Conservation (phyloP, 441 rosid species). For the Erysimum pusillum region DNA sequence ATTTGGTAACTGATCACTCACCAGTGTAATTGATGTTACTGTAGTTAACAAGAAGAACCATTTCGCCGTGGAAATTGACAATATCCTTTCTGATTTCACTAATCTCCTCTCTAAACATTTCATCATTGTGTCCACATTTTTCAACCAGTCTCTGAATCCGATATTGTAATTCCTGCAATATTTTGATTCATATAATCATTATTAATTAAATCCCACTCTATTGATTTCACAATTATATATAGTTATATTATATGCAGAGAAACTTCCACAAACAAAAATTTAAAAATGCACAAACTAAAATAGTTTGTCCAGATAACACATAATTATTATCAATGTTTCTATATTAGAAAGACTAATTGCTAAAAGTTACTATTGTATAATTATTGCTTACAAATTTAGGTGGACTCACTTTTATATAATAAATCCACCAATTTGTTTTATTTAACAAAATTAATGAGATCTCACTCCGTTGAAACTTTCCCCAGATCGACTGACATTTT, state of each 20-base stretch:
- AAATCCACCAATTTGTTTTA: neutral
- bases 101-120: slow-evolving; percentile 58
- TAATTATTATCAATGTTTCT: neutral
- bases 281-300: neutral
- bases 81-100: slow-evolving; percentile 64
- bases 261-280: slow-evolving; percentile 1
- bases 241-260: neutral
- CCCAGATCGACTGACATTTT: slow-evolving; percentile 16
- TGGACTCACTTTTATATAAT: neutral
- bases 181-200: neutral
- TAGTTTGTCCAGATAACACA: neutral
- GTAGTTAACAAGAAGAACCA: slow-evolving; percentile 85
- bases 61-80: slow-evolving; percentile 90
- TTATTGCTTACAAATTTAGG: neutral
- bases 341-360: neutral
- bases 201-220: neutral
- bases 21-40: slow-evolving; percentile 91
- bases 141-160: slow-evolving; percentile 60
- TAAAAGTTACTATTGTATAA: neutral
- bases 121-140: slow-evolving; percentile 54
- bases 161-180: slow-evolving; percentile 73
- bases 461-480: neutral
- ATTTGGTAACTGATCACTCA: slow-evolving; percentile 19
- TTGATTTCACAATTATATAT: neutral
- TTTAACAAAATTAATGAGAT: neutral